Evolutionary conservation across 2,329 filamentous ascomycete genomes (phyloP), one percentile per base, ranked within the genome.

Genomic region (Huntiella omanensis): DNA sequence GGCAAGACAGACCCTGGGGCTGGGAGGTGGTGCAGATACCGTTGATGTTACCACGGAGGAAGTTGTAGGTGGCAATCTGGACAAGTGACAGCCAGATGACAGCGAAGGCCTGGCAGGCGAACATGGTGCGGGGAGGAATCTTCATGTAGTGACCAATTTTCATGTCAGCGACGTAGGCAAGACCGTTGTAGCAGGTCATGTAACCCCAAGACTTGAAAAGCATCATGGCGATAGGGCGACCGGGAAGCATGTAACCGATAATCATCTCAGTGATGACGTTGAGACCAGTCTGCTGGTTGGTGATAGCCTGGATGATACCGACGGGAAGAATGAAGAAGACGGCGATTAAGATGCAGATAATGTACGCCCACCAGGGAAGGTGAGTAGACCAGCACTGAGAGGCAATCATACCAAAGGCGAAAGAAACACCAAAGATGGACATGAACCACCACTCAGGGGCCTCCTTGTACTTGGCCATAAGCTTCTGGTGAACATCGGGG

Each of bases 401-500:
- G 1, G 58, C 59, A 28, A 62, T 55, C 56, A 63, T 62, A n/a
- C 59, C 59, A 5, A 76, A 61, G 2, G 57, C 68, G n/a, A 73
- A 59, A 58, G 72, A 70, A 45, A 64, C 16, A 3, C 63, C 49
- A 16, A 68, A 64, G n/a, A 71, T 58, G 5, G 50, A 51, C 0
- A 56, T 53, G 50, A 74, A 77, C 73, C 73, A 77, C 69, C 69
- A 76, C 34, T 67, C 57, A 0, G 73, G 73, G 0, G 66, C 68
- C 33, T 69, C 60, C 49, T 64, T 64, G 55, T 75, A 78, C 48
- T 66, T 69, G 33, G 60, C 55, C 72, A 77, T 77, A 45, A 77
- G 61, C 49, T 65, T 65, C 41, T 62, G 58, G 52, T 75, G 71
- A 4, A 73, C 56, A 53, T 74, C 71, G 12, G 61, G 59, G 46